Base-by-base conservation (phyloP, 257 asterid genomes). In the Parsonsia alboflavescens region DNA sequence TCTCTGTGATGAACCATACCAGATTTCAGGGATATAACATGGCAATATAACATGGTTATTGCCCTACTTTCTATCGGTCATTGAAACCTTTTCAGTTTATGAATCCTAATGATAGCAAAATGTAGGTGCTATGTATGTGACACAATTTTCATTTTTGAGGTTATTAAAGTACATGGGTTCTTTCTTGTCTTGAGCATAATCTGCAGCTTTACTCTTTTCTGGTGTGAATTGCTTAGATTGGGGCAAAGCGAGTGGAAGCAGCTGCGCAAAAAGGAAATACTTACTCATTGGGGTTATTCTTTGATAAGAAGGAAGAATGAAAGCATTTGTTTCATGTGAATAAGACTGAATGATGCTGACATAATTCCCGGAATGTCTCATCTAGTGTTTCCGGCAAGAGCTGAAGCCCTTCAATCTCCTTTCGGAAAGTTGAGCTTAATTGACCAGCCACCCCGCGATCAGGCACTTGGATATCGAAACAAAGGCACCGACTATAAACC, bases 211-310 rank as follows among this genome's bases (percentile, higher is more conserved):
- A 28, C 46, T 7, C 59, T 71, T 62, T 76, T 70, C 52, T 72
- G 73, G 75, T 72, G 42, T 72, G 52, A 72, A 73, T 78, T 80
- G 78, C 63, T 82, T 70, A 93, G 98, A 80, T 93, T 77, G 98
- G 98, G 66, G 93, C 82, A 70, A 93, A 85, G 77, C 87, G 97
- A 36, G 87, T 93, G 59, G 91, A 86, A 75, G 94, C 84, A 68
- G 97, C 97, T 11, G 91, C 91, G 30, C 81, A 90, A 83, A 88
- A 88, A 72, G 93, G 97, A 78, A 88, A 91, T 83, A 80, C 95
- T 61, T 93, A 93, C 86, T 90, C 98, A 0, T 10, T 93, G 85
- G 67, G 86, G 77, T 86, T 93, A 84, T 96, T 93, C 59, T 89
- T 91, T 33, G 92, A 87, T 70, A 85, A 82, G 82, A 90, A 90